Conservation (phyloP, 306 rosid genomes). For the barrel medic (Medicago truncatula) region DNA sequence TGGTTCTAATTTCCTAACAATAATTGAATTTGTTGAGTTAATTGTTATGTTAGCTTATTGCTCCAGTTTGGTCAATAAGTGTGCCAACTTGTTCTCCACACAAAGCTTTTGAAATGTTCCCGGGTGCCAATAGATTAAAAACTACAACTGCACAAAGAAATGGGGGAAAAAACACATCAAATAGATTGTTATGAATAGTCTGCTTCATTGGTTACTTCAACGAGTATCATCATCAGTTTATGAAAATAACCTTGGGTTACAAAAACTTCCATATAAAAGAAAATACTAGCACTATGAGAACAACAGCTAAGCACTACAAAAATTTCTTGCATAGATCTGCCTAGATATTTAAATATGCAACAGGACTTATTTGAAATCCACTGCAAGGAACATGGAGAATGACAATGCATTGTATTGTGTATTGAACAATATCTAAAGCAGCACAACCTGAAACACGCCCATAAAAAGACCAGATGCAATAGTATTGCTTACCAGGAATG, state of each 20-base stretch:
- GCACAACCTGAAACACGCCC: slow-evolving; percentile 28
- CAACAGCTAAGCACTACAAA: slow-evolving; percentile 7
- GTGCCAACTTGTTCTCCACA: slow-evolving; percentile 78
- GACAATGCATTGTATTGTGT: slow-evolving; percentile 23
- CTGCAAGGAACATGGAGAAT: neutral
- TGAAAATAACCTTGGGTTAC: slow-evolving; percentile 18
- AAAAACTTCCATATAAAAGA: slow-evolving; percentile 26
- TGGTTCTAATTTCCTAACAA: slow-evolving; percentile 32
- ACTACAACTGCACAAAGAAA: slow-evolving; percentile 60
- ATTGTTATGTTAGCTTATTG: slow-evolving; percentile 53
- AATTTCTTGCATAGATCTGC: slow-evolving; percentile 20
- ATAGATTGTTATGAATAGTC: slow-evolving; percentile 20
- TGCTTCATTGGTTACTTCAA: slow-evolving; percentile 23
- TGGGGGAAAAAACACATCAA: slow-evolving; percentile 2
- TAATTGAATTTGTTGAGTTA: slow-evolving; percentile 42
- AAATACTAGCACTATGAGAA: slow-evolving; percentile 28
- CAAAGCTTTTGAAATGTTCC: slow-evolving; percentile 71
- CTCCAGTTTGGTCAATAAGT: slow-evolving; percentile 68
- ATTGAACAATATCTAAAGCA: slow-evolving; percentile 17
- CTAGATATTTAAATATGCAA: slow-evolving; percentile 12
- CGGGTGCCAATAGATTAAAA: slow-evolving; percentile 69
- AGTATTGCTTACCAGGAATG: slow-evolving; percentile 65
- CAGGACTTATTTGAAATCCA: slow-evolving; percentile 9
- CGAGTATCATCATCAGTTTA: neutral
- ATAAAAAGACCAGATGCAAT: slow-evolving; percentile 27